Evolutionary conservation across 2,329 filamentous ascomycete species (phyloP), one percentile per base, ranked within the genome.

Genomic region (Apiospora sp.): DNA sequence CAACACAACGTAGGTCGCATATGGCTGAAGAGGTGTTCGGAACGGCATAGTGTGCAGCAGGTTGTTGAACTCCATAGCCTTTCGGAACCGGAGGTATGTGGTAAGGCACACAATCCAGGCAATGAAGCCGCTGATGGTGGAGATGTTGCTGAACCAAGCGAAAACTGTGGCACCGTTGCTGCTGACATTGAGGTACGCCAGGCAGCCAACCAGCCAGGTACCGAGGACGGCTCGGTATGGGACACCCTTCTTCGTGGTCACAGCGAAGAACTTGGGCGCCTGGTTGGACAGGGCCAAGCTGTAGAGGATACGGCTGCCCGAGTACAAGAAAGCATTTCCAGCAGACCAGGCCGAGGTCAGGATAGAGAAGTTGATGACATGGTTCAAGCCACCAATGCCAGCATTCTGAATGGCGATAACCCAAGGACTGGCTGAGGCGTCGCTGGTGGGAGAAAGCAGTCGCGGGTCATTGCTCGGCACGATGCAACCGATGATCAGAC

Each of bases 121-220:
- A 77, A 91, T 87, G 78, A 88, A 87, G 7, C 88, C 89, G 0
- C 87, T 87, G 71, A 90, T 88, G 71, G 89, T 93, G 43, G 90
- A 92, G 71, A 94, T 87, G 80, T 92, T 93, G 76, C 91, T 87
- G 79, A 94, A 92, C 90, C 92, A 94, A 70, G 85, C 87, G 80
- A 94, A 94, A 8, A 93, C 92, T 3, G 86, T 84, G 46, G 89
- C 86, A 30, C 91, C 91, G 43, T 86, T 88, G 75, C 87, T 87
- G 67, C 88, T 91, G 64, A 91, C 87, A 80, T 92, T 93, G 79
- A 95, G 88, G 84, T 92, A 95, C 0, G 91, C 90, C 4, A 95
- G 86, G 12, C 92, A 85, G 34, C 91, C 90, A 77, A 94, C 87
- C 0, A 87, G 80, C 84, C 86, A 87, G 6, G 89, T 90, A 71